These are phyloP conservation scores for Quercus tomentella DNA, from an alignment of 331 rosid species.

Conservation along the genomic window DNA sequence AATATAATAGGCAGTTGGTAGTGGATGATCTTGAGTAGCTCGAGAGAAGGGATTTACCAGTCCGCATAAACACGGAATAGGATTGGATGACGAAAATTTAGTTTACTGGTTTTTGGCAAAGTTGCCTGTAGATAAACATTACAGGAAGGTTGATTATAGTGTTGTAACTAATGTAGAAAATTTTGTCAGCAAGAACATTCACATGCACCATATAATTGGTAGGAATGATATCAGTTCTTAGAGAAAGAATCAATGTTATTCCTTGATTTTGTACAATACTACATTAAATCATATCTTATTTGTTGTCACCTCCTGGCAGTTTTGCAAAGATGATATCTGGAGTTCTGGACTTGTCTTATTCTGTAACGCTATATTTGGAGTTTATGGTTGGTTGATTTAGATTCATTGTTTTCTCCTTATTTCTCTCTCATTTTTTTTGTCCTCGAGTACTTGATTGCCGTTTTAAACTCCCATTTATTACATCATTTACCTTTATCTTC, in stretches of 20 bases:
- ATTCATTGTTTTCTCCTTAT: too few species aligned
- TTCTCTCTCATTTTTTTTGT: too few species aligned
- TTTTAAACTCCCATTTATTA: too few species aligned
- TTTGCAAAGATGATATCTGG: too few species aligned
- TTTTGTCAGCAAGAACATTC: background rate
- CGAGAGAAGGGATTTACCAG: slow-evolving; percentile 11
- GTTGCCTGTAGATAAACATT: background rate
- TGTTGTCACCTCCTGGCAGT: background rate
- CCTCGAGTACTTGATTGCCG: too few species aligned
- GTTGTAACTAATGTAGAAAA: background rate
- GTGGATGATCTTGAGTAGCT: slow-evolving; percentile 2
- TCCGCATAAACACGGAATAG: background rate
- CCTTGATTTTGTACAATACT: background rate
- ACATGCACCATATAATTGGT: background rate
- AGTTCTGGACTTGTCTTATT: too few species aligned
- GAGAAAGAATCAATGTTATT: background rate
- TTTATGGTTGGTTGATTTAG: too few species aligned
- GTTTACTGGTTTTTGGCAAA: background rate
- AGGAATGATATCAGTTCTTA: background rate
- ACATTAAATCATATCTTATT: background rate
- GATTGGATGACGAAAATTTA: slow-evolving; percentile 3
- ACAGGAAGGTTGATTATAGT: background rate
- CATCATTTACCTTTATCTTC: too few species aligned
- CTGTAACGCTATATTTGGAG: too few species aligned
- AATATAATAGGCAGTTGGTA: background rate